A percentile compares a stretch with the other conserved stretches of the same genome.
Evolutionary conservation across 139 green algal species (phyloP).

Genomic region (Trebouxia sp.): DNA sequence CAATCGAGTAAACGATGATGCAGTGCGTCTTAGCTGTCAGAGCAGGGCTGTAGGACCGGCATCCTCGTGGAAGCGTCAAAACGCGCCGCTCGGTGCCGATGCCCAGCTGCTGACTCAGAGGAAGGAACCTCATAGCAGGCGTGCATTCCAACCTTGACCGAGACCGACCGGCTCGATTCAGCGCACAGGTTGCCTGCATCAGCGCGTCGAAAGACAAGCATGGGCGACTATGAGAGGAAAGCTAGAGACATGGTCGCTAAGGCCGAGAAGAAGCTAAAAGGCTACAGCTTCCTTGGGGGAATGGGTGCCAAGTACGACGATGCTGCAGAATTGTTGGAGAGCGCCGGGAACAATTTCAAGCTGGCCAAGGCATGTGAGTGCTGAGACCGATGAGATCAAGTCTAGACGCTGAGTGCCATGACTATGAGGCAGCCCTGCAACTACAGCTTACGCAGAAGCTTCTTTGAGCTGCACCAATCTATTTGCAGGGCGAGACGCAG

Average conservation of each 20-base stretch:
- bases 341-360: constrained; percentile 95
- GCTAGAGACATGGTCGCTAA: constrained; percentile 52
- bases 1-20: too few species aligned
- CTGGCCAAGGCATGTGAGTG: constrained; percentile 73
- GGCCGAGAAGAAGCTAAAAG: constrained; percentile 90
- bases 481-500: constrained; percentile 69
- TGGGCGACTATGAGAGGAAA: constrained; percentile 26
- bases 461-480: background rate
- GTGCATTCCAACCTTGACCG: too few species aligned
- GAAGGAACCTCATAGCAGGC: too few species aligned
- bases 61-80: too few species aligned
- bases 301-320: constrained; percentile 90
- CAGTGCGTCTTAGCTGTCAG: too few species aligned
- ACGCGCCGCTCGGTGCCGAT: too few species aligned
- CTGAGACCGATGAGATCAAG: background rate
- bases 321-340: constrained; percentile 90
- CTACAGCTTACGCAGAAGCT: too few species aligned
- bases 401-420: background rate
- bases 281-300: constrained; percentile 76
- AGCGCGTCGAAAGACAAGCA: too few species aligned
- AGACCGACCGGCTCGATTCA: too few species aligned
- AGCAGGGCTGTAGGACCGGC: too few species aligned
- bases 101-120: too few species aligned
- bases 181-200: too few species aligned
- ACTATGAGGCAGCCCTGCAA: background rate